phyloP scores from a whole-genome alignment of 176 grass and related monocot genomes.

The Phragmites australis region DNA sequence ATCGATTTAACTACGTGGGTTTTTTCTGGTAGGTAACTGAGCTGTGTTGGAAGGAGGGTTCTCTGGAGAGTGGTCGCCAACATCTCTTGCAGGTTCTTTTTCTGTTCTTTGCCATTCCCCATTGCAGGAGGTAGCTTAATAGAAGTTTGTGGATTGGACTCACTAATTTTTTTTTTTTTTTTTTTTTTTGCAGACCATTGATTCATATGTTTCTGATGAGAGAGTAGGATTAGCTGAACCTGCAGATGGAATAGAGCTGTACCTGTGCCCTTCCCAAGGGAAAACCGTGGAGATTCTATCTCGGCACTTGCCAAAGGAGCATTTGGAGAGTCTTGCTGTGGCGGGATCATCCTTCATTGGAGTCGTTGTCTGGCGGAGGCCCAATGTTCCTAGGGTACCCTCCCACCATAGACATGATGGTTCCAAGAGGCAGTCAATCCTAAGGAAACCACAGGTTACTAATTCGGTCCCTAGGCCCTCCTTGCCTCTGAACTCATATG shows the following conservation, averaged over 20 bases:
- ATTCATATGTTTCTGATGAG: constrained; percentile 78
- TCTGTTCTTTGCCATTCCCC: background rate
- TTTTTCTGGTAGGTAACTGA: constrained; percentile 54
- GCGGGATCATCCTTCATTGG: constrained; percentile 61
- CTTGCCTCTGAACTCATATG: constrained; percentile 2
- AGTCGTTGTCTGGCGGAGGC: constrained; percentile 78
- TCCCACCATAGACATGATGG: constrained; percentile 57
- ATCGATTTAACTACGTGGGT: background rate
- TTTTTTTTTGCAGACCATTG: constrained; percentile 62
- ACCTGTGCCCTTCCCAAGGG: constrained; percentile 73
- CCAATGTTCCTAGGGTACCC: constrained; percentile 54
- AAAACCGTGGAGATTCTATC: constrained; percentile 71
- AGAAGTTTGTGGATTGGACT: background rate
- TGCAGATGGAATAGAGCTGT: constrained; percentile 83
- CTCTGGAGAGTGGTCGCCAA: constrained; percentile 63
- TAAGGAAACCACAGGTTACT: constrained; percentile 53
- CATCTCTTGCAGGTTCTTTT: constrained; percentile 73
- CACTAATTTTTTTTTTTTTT: constrained; percentile 3
- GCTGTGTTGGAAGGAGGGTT: constrained; percentile 85
- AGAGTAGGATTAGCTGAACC: constrained; percentile 93
- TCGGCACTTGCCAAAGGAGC: constrained; percentile 65
- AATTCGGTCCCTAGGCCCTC: constrained; percentile 44
- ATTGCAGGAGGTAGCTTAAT: constrained; percentile 7
- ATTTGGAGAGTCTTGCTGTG: constrained; percentile 48
- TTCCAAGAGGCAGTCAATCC: constrained; percentile 55